These are phyloP conservation scores for Brassica juncea DNA, from an alignment of 345 rosid species.

Conservation along the genomic window DNA sequence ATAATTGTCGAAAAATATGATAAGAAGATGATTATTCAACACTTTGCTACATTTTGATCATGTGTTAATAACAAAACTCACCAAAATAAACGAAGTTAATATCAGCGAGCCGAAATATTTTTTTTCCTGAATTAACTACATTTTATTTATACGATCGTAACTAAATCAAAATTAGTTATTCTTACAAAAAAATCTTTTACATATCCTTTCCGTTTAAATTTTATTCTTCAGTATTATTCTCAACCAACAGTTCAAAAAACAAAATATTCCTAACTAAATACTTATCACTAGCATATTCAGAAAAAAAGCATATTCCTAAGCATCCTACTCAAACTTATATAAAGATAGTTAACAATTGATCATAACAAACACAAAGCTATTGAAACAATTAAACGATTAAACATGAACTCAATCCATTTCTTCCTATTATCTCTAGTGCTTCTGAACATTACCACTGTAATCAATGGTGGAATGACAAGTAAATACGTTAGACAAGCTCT, in stretches of 20 bases:
- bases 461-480: constrained; percentile 26
- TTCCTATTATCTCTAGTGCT: not conserved
- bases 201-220: not conserved
- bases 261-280: not conserved
- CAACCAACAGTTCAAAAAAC: not conserved
- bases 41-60: not conserved
- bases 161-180: not conserved
- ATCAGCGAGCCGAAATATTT: too few species aligned
- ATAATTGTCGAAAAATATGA: not conserved
- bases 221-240: not conserved
- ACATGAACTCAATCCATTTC: constrained; percentile 12
- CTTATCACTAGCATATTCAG: not conserved
- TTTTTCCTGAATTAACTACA: not conserved
- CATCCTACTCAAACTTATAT: not conserved
- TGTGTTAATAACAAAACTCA: not conserved
- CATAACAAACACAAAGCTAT: not conserved
- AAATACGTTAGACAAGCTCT: constrained; percentile 20
- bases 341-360: not conserved
- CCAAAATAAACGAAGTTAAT: not conserved
- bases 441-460: not conserved
- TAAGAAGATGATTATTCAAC: not conserved
- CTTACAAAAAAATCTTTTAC: not conserved
- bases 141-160: not conserved
- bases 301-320: not conserved
- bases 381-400: not conserved